These are phyloP conservation scores for Scorias spongiosa DNA, from an alignment of 2,329 filamentous ascomycete species.

Conservation along the genomic window DNA sequence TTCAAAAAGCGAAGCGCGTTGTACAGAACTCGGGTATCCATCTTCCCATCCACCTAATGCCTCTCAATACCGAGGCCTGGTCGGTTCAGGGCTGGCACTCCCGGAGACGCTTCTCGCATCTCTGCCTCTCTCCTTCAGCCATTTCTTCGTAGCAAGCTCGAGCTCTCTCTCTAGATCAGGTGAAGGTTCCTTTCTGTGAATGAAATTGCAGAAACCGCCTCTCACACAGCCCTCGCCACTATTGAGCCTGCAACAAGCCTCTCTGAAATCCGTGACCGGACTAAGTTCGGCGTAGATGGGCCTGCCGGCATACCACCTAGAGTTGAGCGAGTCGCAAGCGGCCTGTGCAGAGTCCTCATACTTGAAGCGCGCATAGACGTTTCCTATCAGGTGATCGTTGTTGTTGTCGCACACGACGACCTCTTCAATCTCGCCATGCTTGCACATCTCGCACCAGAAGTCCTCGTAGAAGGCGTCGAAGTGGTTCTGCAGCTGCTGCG, in stretches of 20 bases:
- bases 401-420: constrained; percentile 99
- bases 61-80: constrained; percentile 50
- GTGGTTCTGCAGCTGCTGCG: constrained; percentile 92
- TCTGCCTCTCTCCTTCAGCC: constrained; percentile 69
- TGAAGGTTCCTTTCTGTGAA: constrained; percentile 88
- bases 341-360: constrained; percentile 93
- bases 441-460: constrained; percentile 99
- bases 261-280: constrained; percentile 93
- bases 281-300: constrained; percentile 97
- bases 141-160: constrained; percentile 85
- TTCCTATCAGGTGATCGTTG: constrained; percentile 97
- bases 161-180: constrained; percentile 80
- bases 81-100: constrained; percentile 76
- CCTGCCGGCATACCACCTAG: constrained; percentile 88
- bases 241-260: constrained; percentile 92
- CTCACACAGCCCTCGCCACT: constrained; percentile 88
- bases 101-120: constrained; percentile 70
- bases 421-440: constrained; percentile 94
- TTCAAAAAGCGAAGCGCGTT: no score
- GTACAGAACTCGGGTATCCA: no score
- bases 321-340: constrained; percentile 88
- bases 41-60: no score
- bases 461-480: constrained; percentile 99
- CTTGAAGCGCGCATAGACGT: constrained; percentile 99
- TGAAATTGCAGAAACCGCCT: constrained; percentile 98